Conservation (phyloP, 1,284 basidiomycete genomes). For the Takashimella tepidaria region DNA sequence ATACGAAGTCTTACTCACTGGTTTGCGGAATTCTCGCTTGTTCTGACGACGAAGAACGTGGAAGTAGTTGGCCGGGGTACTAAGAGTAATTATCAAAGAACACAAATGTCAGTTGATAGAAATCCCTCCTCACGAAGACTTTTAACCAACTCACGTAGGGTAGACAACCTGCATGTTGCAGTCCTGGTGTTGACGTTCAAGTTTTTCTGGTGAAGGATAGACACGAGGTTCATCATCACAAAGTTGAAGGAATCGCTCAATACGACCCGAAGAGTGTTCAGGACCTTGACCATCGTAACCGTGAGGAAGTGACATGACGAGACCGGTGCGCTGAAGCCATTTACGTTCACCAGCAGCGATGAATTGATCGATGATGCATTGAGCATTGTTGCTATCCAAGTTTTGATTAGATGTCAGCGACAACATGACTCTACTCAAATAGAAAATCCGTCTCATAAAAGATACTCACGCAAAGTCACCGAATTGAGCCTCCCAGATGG, state of each 20-base stretch:
- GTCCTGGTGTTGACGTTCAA: conserved; percentile 95
- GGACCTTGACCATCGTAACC: conserved; percentile 99
- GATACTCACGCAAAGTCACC: conserved; percentile 74
- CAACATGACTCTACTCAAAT: no score
- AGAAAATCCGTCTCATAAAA: not conserved
- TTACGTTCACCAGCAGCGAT: conserved; percentile 96
- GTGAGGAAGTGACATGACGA: conserved; percentile 89
- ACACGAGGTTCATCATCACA: conserved; percentile 94
- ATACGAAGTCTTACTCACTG: conserved; percentile 53
- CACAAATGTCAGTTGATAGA: not conserved
- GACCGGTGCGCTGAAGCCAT: conserved; percentile 91
- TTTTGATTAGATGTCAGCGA: not conserved
- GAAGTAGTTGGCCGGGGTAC: conserved; percentile 90
- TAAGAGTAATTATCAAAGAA: no score
- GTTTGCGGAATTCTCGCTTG: conserved; percentile 94
- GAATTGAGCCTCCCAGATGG: conserved; percentile 99
- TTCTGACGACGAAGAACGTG: conserved; percentile 92
- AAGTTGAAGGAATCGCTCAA: conserved; percentile 96
- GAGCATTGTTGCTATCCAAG: conserved; percentile 67
- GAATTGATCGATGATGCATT: conserved; percentile 99
- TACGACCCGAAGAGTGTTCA: conserved; percentile 92
- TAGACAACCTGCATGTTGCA: conserved; percentile 99
- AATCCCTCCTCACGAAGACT: no score
- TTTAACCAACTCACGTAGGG: conserved; percentile 62
- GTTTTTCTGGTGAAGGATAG: conserved; percentile 83